A percentile compares a stretch with the other conserved stretches of the same genome.
These are phyloP conservation scores for Rhododendron mucronatum DNA, from an alignment of 148 eudicot species.

Conservation along the genomic window DNA sequence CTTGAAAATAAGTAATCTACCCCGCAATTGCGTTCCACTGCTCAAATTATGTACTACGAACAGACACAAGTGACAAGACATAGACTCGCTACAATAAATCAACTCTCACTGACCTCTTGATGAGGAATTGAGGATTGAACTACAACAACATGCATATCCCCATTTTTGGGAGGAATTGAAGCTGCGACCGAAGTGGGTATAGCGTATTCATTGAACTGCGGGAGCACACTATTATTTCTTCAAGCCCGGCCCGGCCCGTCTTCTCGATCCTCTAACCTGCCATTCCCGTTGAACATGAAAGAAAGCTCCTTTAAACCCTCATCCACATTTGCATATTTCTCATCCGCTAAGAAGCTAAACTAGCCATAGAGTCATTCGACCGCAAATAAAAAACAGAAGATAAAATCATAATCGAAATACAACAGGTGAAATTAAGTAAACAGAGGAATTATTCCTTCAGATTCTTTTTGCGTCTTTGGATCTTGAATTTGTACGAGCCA, in stretches of 20 bases:
- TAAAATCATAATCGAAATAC: too few species aligned
- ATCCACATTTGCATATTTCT: slow-evolving; percentile 21
- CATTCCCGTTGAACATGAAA: slow-evolving; percentile 48
- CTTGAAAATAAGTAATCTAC: background rate
- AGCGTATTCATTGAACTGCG: slow-evolving; percentile 57
- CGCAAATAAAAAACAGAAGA: slow-evolving; percentile 22
- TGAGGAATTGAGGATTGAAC: slow-evolving; percentile 34
- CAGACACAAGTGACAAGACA: background rate
- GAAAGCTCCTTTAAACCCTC: slow-evolving; percentile 29
- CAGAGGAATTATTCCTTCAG: too few species aligned
- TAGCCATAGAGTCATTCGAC: slow-evolving; percentile 48
- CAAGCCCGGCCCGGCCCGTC: slow-evolving; percentile 25
- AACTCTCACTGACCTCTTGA: slow-evolving; percentile 24
- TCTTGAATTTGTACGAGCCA: too few species aligned
- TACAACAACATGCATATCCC: slow-evolving; percentile 57
- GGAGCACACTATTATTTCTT: slow-evolving; percentile 39
- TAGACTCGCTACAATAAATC: too few species aligned
- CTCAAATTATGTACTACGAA: background rate
- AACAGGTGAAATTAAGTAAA: too few species aligned
- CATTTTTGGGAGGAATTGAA: slow-evolving; percentile 46
- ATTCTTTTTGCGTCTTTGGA: too few species aligned
- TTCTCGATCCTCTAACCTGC: slow-evolving; percentile 37
- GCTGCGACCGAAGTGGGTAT: slow-evolving; percentile 47
- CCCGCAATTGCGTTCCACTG: background rate
- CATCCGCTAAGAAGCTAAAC: slow-evolving; percentile 30